Evolutionary conservation across 495 filamentous ascomycete genomes (phyloP).

Genomic region (Echria macrotheca): DNA sequence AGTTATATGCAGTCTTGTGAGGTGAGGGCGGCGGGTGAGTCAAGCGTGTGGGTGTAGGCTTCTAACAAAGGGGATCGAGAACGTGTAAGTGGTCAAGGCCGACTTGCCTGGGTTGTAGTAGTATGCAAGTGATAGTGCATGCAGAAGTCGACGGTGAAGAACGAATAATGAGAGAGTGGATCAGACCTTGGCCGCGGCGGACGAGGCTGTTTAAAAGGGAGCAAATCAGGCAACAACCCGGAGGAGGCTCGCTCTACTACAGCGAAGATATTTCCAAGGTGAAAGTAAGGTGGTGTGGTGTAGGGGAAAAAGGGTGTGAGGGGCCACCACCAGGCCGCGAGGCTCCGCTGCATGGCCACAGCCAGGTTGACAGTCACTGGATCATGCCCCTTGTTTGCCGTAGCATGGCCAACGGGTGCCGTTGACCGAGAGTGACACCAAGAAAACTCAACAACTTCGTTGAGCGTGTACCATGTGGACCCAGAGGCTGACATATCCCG

Average conservation of each 20-base stretch:
- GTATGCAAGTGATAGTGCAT: slow-evolving; percentile 15
- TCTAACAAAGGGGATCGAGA: not conserved
- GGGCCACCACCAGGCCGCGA: not conserved
- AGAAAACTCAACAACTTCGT: not conserved
- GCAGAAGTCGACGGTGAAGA: slow-evolving; percentile 7
- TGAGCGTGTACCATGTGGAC: too few relatives aligned
- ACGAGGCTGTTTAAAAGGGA: slow-evolving; percentile 10
- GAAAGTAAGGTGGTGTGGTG: not conserved
- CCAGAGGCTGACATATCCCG: not conserved
- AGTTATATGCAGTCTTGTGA: too few relatives aligned
- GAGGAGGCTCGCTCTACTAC: not conserved
- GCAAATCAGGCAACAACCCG: slow-evolving; percentile 11
- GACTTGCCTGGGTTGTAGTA: not conserved
- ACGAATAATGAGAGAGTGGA: slow-evolving; percentile 11
- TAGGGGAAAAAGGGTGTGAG: not conserved
- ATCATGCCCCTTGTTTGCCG: not conserved
- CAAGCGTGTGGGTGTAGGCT: not conserved
- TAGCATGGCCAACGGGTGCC: not conserved
- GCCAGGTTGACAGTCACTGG: slow-evolving; percentile 2
- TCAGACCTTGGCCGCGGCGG: slow-evolving; percentile 4
- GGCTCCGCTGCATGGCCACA: slow-evolving; percentile 3
- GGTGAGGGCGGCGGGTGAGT: not conserved
- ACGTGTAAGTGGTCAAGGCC: not conserved
- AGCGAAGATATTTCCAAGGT: slow-evolving; percentile 1
- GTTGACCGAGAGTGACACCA: not conserved